A percentile compares a stretch with the other conserved stretches of the same genome.
Evolutionary conservation across 2,329 filamentous ascomycete species (phyloP).

Genomic region (Didymosphaeria variabile): DNA sequence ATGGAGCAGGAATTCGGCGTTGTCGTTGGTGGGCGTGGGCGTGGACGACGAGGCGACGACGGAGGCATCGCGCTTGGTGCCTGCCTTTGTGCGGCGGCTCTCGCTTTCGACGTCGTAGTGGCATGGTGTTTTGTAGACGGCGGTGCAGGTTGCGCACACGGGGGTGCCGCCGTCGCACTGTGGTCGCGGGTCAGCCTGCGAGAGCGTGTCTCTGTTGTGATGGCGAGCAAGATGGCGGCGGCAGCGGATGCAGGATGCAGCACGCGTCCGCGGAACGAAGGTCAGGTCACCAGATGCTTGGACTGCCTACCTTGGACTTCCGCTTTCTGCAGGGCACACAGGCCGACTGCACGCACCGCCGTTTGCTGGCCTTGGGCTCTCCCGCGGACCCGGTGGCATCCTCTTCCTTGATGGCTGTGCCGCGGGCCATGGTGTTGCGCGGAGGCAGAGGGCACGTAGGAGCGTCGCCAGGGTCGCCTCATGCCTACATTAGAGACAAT

Average conservation of each 20-base stretch:
- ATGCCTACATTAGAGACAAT: conserved; percentile 3
- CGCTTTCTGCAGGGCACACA: conserved; percentile 61
- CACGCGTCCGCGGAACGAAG: conserved; percentile 14
- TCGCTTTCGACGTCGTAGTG: conserved; percentile 60
- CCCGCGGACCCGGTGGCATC: conserved; percentile 27
- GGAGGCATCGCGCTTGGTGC: conserved; percentile 43
- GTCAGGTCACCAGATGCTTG: neutral
- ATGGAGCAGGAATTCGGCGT: conserved; percentile 52
- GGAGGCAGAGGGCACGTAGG: conserved; percentile 17
- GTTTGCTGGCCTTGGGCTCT: conserved; percentile 42
- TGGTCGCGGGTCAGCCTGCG: conserved; percentile 25
- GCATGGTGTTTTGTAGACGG: conserved; percentile 61
- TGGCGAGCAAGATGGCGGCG: neutral
- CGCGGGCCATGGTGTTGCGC: conserved; percentile 43
- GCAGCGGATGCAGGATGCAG: conserved; percentile 8
- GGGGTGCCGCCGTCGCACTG: conserved; percentile 61
- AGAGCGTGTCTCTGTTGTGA: neutral
- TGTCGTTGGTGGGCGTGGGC: conserved; percentile 19
- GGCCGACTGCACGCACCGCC: conserved; percentile 50
- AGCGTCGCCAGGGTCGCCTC: conserved; percentile 10
- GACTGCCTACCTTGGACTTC: conserved; percentile 57
- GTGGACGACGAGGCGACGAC: conserved; percentile 16
- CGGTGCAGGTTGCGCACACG: conserved; percentile 60
- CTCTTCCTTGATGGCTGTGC: conserved; percentile 32
- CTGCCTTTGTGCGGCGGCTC: conserved; percentile 53